A percentile compares a stretch with the other conserved stretches of the same genome.
Evolutionary conservation across 1,139 yeast species (phyloP).

Genomic region (Wickerhamomyces sp.): DNA sequence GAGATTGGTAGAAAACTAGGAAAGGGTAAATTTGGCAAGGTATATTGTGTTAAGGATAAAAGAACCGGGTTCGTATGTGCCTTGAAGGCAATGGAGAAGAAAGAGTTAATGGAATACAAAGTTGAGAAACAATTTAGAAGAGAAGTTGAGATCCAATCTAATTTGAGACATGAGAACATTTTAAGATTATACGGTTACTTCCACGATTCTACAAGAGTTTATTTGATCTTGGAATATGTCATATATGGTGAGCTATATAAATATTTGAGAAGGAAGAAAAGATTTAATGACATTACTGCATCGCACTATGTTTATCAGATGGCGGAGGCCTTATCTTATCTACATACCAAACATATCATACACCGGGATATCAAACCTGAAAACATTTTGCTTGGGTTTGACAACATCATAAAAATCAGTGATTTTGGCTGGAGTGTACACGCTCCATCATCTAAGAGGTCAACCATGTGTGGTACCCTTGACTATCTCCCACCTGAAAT

Average conservation of each 20-base stretch:
- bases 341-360: slow-evolving; percentile 75
- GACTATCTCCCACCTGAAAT: slow-evolving; percentile 96
- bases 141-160: slow-evolving; percentile 87
- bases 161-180: slow-evolving; percentile 71
- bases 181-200: slow-evolving; percentile 83
- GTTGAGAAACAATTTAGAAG: slow-evolving; percentile 86
- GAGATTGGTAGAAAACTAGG: slow-evolving; percentile 88
- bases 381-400: slow-evolving; percentile 70
- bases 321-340: slow-evolving; percentile 69
- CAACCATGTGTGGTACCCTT: slow-evolving; percentile 90
- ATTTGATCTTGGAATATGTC: slow-evolving; percentile 79
- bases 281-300: slow-evolving; percentile 70
- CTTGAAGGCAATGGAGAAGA: slow-evolving; percentile 83
- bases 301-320: slow-evolving; percentile 80
- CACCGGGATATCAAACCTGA: slow-evolving; percentile 95
- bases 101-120: slow-evolving; percentile 67
- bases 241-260: slow-evolving; percentile 85
- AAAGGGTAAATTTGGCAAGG: slow-evolving; percentile 90
- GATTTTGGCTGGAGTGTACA: slow-evolving; percentile 97
- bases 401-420: slow-evolving; percentile 73
- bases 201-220: slow-evolving; percentile 74
- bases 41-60: slow-evolving; percentile 81
- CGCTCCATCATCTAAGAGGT: slow-evolving; percentile 51
- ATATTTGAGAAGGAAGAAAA: slow-evolving; percentile 54
- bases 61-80: slow-evolving; percentile 80